Percentiles rank a stretch among this genome's conserved stretches.
phyloP scores from a whole-genome alignment of 352 stramenopile species.

The Thraustochytrium sp. region DNA sequence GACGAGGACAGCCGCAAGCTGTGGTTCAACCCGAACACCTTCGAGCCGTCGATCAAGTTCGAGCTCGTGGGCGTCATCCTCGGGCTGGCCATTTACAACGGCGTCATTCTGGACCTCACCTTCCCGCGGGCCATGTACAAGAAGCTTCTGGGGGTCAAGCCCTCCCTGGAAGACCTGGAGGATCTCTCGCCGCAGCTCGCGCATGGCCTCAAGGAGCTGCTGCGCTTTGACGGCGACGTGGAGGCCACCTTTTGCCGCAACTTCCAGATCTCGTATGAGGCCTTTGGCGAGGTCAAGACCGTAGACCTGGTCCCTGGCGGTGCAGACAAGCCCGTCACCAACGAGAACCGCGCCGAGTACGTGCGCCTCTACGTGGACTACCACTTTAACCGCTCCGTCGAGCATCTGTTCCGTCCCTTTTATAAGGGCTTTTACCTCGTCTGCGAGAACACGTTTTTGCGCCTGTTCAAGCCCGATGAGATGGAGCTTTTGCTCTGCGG shows the following conservation, averaged over 20 bases:
- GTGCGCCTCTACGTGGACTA: slow-evolving; percentile 86
- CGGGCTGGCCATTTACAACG: slow-evolving; percentile 73
- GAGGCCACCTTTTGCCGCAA: slow-evolving; percentile 69
- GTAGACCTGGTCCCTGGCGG: slow-evolving; percentile 86
- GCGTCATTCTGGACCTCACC: slow-evolving; percentile 68
- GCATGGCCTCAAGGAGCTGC: slow-evolving; percentile 55
- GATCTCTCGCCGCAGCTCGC: slow-evolving; percentile 14
- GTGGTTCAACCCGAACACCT: slow-evolving; percentile 49
- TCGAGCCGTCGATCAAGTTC: slow-evolving; percentile 34
- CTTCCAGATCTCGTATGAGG: slow-evolving; percentile 57
- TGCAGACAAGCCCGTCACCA: slow-evolving; percentile 78
- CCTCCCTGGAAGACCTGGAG: slow-evolving; percentile 35
- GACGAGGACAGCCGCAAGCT: slow-evolving; percentile 44
- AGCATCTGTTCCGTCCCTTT: slow-evolving; percentile 79
- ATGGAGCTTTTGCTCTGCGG: slow-evolving; percentile 88
- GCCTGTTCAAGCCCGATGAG: slow-evolving; percentile 87
- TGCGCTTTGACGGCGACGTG: slow-evolving; percentile 63
- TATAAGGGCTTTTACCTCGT: slow-evolving; percentile 84
- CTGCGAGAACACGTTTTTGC: slow-evolving; percentile 75
- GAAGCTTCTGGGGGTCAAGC: slow-evolving; percentile 60
- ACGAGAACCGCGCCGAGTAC: slow-evolving; percentile 91
- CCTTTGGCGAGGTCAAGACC: slow-evolving; percentile 46
- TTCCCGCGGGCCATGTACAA: slow-evolving; percentile 70
- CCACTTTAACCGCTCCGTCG: slow-evolving; percentile 76
- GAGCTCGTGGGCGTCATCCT: slow-evolving; percentile 66